These are phyloP conservation scores for Zea mays DNA, from an alignment of 176 grass and related monocot genomes.

Conservation along the genomic window Zm-B73-REFERENCE-NAM-5.0 NC_050097.1:21644501-21645000, in stretches of 20 bases:
- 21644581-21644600: neutral
- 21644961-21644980: slow-evolving; percentile 80
- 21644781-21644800: slow-evolving; percentile 2
- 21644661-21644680: neutral
- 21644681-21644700: slow-evolving; percentile 7
- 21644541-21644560: too few species aligned
- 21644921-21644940: slow-evolving; percentile 81
- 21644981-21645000: slow-evolving; percentile 83
- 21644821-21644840: slow-evolving; percentile 31
- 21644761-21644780: slow-evolving; percentile 85
- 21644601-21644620: neutral
- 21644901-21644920: slow-evolving; percentile 91
- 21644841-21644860: slow-evolving; percentile 26
- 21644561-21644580: neutral
- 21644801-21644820: slow-evolving; percentile 10
- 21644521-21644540: too few species aligned
- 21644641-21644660: neutral
- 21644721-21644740: slow-evolving; percentile 91
- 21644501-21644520: too few species aligned
- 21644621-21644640: neutral
- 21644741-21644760: slow-evolving; percentile 98
- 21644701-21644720: slow-evolving; percentile 87
- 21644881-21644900: slow-evolving; percentile 90
- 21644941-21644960: slow-evolving; percentile 84
- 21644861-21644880: slow-evolving; percentile 56